phyloP scores from a whole-genome alignment of 306 rosid species.

The Prunus davidiana region DNA sequence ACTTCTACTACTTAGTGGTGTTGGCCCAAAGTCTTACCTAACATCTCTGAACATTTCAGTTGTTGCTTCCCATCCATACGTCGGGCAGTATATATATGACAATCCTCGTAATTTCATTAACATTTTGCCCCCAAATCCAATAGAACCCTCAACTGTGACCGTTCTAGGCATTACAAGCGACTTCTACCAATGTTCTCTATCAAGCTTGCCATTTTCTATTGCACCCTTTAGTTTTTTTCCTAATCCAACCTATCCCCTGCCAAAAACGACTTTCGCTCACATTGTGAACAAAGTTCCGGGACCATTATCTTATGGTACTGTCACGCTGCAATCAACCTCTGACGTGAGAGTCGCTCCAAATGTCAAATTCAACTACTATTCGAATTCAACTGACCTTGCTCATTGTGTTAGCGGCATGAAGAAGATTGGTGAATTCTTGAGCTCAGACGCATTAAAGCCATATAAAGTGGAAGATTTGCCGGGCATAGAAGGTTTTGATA shows the following conservation, averaged over 20 bases:
- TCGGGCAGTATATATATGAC: constrained; percentile 28
- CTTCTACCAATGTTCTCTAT: not conserved
- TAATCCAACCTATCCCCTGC: no score
- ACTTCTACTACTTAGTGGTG: constrained; percentile 25
- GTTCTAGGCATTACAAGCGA: not conserved
- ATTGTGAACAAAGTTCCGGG: not conserved
- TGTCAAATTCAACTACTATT: constrained; percentile 17
- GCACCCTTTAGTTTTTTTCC: not conserved
- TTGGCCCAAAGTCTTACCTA: constrained; percentile 20
- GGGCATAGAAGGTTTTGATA: not conserved
- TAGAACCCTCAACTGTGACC: not conserved
- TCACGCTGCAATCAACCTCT: not conserved
- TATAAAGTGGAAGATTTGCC: not conserved
- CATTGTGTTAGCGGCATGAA: constrained; percentile 2
- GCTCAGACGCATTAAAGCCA: not conserved
- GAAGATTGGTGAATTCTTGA: not conserved
- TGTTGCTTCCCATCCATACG: constrained; percentile 9
- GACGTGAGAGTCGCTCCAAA: not conserved
- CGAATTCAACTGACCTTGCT: constrained; percentile 8
- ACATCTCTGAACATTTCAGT: constrained; percentile 16
- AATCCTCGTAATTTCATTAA: constrained; percentile 18
- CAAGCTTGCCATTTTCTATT: not conserved
- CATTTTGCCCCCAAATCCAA: constrained; percentile 10
- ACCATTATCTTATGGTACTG: constrained; percentile 9
- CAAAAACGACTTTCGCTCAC: not conserved